Evolutionary conservation across 1,284 basidiomycete genomes (phyloP), one percentile per base, ranked within the genome.

Genomic region (Naganishia albida): DNA sequence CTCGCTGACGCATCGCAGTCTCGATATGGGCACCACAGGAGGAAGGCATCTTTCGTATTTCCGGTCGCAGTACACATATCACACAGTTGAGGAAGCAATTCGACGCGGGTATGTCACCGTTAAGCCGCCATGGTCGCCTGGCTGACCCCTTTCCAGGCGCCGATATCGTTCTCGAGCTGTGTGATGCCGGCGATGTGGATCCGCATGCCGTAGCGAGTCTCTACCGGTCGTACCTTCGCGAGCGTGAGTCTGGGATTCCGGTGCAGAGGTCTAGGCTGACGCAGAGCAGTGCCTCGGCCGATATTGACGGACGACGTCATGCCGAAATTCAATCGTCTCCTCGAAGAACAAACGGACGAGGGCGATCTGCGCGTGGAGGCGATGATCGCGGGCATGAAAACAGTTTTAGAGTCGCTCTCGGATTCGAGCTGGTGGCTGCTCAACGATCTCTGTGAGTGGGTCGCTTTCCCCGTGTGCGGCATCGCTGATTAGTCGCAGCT

Each of bases 161-260:
- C 56, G 92, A 95, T 78, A 90, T 87, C 72, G 87, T 92, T 73
- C 84, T 95, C 79, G 79, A 82, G 30, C 83, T 85, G 68, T 88
- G 86, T 70, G 84, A 85, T 52, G 90, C 90, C 26, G 85, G 88
- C 18, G 91, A 94, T 72, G 80, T 95, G 38, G 92, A 95, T 75
- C 92, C 92, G 42, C 91, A 95, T 74, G 90, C 92, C 1, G 92
- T 97, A 16, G 87, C 93, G 39, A 91, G 90, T 43, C 81, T 81
- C 20, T 83, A 82, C 74, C 83, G 83, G 70, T 74, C 78, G 18
- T 83, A 80, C 69, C 70, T 83, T 26, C 72, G 82, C 65, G 81
- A 83, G 72, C 70, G 81, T 81, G 65, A 70, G 81, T 78, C 16
- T 2, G 18, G 15, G 8, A 6, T 25, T 50, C 1, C 56, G 18